Evolutionary conservation across 2,329 filamentous ascomycete genomes (phyloP).

Genomic region (Phoma sp.): DNA sequence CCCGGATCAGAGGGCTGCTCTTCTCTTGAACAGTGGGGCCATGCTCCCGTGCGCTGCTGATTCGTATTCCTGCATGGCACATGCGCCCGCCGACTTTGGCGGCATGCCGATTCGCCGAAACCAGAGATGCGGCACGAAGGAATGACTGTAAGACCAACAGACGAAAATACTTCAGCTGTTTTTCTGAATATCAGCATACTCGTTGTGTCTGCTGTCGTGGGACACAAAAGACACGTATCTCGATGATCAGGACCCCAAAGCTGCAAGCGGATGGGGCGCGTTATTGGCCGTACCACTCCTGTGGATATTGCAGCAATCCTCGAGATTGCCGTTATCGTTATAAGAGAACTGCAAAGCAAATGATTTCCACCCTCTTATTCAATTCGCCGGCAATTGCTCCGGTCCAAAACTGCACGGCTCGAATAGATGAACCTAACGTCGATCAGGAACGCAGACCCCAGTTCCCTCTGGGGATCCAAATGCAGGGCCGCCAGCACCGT

Average conservation of each 20-base stretch:
- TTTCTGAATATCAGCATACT: not conserved
- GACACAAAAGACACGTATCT: not conserved
- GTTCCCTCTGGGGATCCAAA: slow-evolving; percentile 1
- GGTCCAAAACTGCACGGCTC: not conserved
- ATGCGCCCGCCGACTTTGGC: slow-evolving; percentile 21
- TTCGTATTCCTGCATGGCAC: slow-evolving; percentile 23
- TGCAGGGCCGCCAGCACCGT: slow-evolving; percentile 2
- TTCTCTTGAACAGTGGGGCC: slow-evolving; percentile 19
- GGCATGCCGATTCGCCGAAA: slow-evolving; percentile 26
- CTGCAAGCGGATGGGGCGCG: slow-evolving; percentile 2
- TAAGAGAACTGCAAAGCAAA: not conserved
- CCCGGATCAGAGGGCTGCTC: slow-evolving; percentile 23
- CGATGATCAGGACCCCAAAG: not conserved
- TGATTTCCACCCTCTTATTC: not conserved
- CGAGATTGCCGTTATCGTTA: not conserved
- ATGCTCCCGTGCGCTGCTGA: slow-evolving; percentile 14
- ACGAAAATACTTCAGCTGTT: not conserved
- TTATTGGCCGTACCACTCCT: not conserved
- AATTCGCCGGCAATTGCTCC: slow-evolving; percentile 10
- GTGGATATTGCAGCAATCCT: slow-evolving; percentile 1
- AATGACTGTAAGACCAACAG: not conserved
- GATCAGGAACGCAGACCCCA: slow-evolving; percentile 15
- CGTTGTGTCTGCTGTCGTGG: not conserved
- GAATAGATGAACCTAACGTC: slow-evolving; percentile 12
- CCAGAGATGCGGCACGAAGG: slow-evolving; percentile 15